A percentile compares a stretch with the other conserved stretches of the same genome.
Evolutionary conservation across 2,329 filamentous ascomycete genomes (phyloP).

Genomic region (Fusarium xyrophilum): DNA sequence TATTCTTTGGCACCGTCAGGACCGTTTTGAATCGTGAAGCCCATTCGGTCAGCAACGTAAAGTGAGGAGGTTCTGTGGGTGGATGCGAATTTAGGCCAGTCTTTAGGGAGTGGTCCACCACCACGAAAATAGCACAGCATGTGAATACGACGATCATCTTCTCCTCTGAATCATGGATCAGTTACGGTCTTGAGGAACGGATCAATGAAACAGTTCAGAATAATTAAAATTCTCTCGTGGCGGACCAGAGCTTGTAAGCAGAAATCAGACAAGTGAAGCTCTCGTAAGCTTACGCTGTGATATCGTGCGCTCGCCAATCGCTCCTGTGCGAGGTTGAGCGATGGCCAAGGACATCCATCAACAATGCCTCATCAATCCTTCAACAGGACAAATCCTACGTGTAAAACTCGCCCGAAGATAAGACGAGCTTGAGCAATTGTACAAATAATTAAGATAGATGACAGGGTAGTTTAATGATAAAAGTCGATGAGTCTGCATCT

Average conservation of each 20-base stretch:
- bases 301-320: not conserved
- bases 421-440: not conserved
- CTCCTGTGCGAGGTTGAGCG: not conserved
- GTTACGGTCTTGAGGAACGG: too few relatives aligned
- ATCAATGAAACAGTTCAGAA: too few relatives aligned
- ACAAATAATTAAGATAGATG: not conserved
- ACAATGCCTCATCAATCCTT: not conserved
- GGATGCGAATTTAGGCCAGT: not conserved
- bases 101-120: not conserved
- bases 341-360: not conserved
- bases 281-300: not conserved
- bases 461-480: not conserved
- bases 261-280: not conserved
- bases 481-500: not conserved
- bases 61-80: not conserved
- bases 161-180: not conserved
- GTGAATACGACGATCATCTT: not conserved
- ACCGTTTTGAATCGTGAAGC: not conserved
- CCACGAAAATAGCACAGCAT: not conserved
- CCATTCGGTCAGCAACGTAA: not conserved
- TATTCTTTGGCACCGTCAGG: not conserved
- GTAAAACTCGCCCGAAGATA: not conserved
- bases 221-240: not conserved
- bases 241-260: too few relatives aligned
- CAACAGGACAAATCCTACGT: not conserved